phyloP scores from a whole-genome alignment of 2,329 filamentous ascomycete species.

The Penicillium psychrosexuale region DNA sequence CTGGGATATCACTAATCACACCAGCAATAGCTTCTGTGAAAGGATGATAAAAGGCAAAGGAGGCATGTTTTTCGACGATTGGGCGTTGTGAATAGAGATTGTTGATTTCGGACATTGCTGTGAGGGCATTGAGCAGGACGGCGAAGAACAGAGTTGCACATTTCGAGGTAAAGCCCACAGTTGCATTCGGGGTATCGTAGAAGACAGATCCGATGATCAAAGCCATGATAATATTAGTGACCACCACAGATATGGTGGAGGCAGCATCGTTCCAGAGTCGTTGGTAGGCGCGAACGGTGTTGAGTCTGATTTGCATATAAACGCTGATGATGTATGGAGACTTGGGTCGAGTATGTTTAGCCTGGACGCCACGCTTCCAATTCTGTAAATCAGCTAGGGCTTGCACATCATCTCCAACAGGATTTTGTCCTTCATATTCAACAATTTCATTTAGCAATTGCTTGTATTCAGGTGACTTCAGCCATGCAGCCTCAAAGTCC shows the following conservation, averaged over 20 bases:
- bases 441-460: constrained; percentile 40
- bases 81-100: constrained; percentile 40
- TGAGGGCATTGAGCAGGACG: constrained; percentile 78
- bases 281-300: constrained; percentile 73
- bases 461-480: constrained; percentile 48
- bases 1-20: constrained; percentile 54
- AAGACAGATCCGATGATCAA: constrained; percentile 77
- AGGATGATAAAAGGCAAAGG: constrained; percentile 32
- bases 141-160: constrained; percentile 81
- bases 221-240: constrained; percentile 67
- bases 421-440: constrained; percentile 38
- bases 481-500: constrained; percentile 62
- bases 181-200: constrained; percentile 65
- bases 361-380: constrained; percentile 37
- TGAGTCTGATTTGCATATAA: constrained; percentile 69
- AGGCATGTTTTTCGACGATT: constrained; percentile 31
- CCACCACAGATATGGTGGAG: constrained; percentile 62
- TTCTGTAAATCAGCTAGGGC: constrained; percentile 28
- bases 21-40: constrained; percentile 16
- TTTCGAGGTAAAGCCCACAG: constrained; percentile 69
- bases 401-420: constrained; percentile 32
- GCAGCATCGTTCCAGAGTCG: constrained; percentile 71
- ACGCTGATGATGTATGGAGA: constrained; percentile 79
- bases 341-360: constrained; percentile 52
- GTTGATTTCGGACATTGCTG: constrained; percentile 38